Evolutionary conservation across 2,329 filamentous ascomycete species (phyloP).

Genomic region (Triangularia setosa): DNA sequence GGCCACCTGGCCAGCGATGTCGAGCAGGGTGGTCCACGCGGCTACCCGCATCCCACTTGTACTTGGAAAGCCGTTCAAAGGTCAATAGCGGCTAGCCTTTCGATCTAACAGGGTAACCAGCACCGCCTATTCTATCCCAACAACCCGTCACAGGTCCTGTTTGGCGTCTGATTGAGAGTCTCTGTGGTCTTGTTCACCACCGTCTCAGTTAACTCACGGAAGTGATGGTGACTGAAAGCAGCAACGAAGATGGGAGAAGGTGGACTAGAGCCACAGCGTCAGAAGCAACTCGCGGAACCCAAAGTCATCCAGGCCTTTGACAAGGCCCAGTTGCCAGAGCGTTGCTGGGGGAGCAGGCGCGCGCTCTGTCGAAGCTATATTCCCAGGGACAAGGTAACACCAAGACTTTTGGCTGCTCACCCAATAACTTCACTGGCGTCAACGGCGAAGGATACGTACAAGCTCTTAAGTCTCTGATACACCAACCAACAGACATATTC

Average conservation of each 20-base stretch:
- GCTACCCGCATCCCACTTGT: conserved; percentile 6
- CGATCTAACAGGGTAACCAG: not conserved
- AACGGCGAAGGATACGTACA: conserved; percentile 9
- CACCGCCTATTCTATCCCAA: not conserved
- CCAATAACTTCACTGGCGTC: conserved; percentile 18
- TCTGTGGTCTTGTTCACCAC: conserved; percentile 3
- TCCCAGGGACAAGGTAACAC: conserved; percentile 8
- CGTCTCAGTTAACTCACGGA: not conserved
- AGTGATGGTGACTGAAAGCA: conserved; percentile 4
- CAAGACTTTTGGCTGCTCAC: not conserved
- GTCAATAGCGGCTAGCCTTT: conserved; percentile 13
- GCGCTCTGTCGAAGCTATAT: conserved; percentile 22
- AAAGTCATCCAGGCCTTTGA: not conserved
- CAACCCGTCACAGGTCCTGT: not conserved
- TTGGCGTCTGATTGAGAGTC: not conserved
- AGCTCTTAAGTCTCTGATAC: not conserved
- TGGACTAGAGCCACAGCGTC: not conserved
- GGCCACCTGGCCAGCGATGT: not conserved
- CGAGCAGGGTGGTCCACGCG: conserved; percentile 6
- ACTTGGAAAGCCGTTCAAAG: not conserved
- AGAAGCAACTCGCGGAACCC: not conserved
- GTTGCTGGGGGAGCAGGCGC: conserved; percentile 24
- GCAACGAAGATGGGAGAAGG: not conserved
- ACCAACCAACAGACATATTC: conserved; percentile 21
- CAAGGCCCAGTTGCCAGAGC: conserved; percentile 1